phyloP scores from a whole-genome alignment of 163 green algal species.

The Chloroidium sp. region DNA sequence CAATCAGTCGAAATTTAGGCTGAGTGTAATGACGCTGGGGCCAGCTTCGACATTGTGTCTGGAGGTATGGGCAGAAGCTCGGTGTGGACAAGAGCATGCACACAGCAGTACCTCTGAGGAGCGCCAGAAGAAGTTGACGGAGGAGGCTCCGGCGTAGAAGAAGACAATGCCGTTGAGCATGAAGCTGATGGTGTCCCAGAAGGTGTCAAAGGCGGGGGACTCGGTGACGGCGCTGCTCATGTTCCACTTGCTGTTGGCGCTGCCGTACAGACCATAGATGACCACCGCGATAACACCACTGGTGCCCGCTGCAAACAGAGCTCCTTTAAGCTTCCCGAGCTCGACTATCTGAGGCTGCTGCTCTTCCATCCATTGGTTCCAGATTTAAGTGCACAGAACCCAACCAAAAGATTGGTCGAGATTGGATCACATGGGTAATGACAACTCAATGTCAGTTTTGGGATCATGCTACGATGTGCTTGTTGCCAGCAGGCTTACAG shows the following conservation, averaged over 20 bases:
- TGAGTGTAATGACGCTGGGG: too few species aligned
- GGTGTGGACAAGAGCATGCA: too few species aligned
- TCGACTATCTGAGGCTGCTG: too few species aligned
- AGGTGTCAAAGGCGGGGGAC: conserved; percentile 27
- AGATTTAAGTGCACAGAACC: too few species aligned
- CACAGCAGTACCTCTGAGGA: conserved; percentile 3
- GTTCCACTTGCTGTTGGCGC: conserved; percentile 42
- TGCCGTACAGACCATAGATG: conserved; percentile 59
- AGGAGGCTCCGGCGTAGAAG: conserved; percentile 62
- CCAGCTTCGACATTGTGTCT: not conserved
- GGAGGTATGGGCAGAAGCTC: not conserved
- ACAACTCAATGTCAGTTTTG: too few species aligned
- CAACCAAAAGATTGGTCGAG: too few species aligned
- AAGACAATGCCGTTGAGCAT: conserved; percentile 69
- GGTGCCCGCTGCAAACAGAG: conserved; percentile 8
- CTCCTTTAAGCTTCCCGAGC: too few species aligned
- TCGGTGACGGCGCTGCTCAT: conserved; percentile 25
- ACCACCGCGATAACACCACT: conserved; percentile 60
- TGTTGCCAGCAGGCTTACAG: too few species aligned
- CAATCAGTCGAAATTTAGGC: too few species aligned
- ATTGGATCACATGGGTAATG: conserved; percentile 9
- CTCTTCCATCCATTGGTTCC: too few species aligned
- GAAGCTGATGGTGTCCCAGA: conserved; percentile 60
- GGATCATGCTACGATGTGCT: too few species aligned
- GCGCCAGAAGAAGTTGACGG: conserved; percentile 66